These are phyloP conservation scores for Chlamydomonas eustigma DNA, from an alignment of 139 green algal species.

Conservation along the genomic window DNA sequence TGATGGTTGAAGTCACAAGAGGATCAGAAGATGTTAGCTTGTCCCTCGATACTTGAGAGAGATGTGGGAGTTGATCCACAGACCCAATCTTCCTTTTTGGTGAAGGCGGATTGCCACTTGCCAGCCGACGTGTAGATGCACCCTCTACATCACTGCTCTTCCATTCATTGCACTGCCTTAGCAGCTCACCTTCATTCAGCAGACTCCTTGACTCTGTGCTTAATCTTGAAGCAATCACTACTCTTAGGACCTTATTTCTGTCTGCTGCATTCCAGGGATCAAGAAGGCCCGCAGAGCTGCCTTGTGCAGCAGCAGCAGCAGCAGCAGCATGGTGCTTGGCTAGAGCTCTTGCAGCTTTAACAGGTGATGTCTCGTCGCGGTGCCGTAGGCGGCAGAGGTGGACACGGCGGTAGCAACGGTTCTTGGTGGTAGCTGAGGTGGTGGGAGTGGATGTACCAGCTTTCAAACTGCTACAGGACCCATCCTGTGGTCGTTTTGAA, in stretches of 20 bases:
- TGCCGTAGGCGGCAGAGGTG: neutral
- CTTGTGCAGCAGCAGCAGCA: neutral
- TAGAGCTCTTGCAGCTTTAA: neutral
- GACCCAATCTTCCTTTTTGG: neutral
- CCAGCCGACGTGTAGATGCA: neutral
- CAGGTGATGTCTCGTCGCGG: neutral
- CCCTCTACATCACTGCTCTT: neutral
- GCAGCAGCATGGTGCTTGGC: neutral
- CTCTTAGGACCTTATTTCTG: neutral
- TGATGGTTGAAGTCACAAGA: neutral
- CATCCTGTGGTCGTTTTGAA: no score
- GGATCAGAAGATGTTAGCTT: neutral
- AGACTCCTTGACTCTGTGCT: neutral
- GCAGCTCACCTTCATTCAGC: constrained; percentile 13
- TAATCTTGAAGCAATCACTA: constrained; percentile 7
- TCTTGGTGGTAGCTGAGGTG: no score
- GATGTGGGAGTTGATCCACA: neutral
- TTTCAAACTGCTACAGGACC: no score
- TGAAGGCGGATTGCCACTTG: neutral
- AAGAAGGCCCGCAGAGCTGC: neutral
- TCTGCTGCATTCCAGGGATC: neutral
- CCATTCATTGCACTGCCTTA: constrained; percentile 1
- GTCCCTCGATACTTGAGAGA: neutral
- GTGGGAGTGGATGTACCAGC: no score
- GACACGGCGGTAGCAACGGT: neutral